Base-by-base conservation (phyloP, 179 eudicot species). In the Corrigiola litoralis region DNA sequence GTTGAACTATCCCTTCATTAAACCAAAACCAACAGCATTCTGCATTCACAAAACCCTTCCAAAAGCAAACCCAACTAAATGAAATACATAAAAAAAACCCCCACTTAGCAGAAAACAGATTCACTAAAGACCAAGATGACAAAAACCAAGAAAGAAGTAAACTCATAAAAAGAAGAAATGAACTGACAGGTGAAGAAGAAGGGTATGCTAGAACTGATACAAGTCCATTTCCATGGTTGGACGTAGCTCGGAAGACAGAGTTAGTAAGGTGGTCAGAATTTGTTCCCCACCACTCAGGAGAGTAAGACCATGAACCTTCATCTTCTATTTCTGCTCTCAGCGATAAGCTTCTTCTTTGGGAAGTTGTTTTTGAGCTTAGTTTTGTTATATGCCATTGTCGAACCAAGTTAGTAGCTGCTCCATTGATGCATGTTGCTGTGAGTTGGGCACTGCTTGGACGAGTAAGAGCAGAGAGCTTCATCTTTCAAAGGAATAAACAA, bases 261-360 rank as follows among this genome's bases (percentile, higher is more conserved):
- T 72, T 57, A 25, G 83, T 65, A 45, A 66, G 79, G 55, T 67
- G 71, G 21, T 74, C 79, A 63, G 77, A 54, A 32, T 75, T 76
- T 45, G 57, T 58, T 17, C 75, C 85, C 96, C 96, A 89, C 98
- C 98, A 92, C 65, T 92, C 92, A n/a, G 92, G 58, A 21, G 98
- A 74, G 74, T 83, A 92, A 55, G 29, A 65, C 98, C 98, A 92
- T 68, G 86, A 90, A 11, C 98, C 98, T 76, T 92, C 98, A 54
- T 92, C 98, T 63, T 74, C 79, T 2, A 80, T 27, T 38, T 52
- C 55, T 33, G 76, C 64, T 4, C 72, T 67, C n/a, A 61, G 20
- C 47, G 82, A 74, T 5, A 84, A 53, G 27, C 85, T 81, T 32
- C 90, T n/a, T n/a, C n/a, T n/a, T n/a, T n/a, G 83, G 64, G 63